Percentiles rank a stretch among this genome's conserved stretches.
Conservation (phyloP, 106 monocot species). For the Apostasia ramifera region DNA sequence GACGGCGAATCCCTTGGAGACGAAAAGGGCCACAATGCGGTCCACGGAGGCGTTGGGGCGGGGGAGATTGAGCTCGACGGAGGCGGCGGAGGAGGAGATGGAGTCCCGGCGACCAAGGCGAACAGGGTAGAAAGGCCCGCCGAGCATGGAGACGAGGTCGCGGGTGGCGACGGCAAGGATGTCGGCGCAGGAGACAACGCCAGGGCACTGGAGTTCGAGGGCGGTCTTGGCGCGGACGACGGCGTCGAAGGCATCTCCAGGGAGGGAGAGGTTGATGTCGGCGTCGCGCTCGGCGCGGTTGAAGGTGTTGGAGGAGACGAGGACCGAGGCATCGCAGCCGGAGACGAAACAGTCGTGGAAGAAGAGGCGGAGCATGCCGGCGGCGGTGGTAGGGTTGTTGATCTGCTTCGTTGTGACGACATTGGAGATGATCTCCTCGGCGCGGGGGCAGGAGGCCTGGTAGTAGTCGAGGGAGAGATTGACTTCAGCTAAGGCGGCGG, state of each 20-base stretch:
- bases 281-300: constrained; percentile 46
- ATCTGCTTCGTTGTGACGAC: constrained; percentile 21
- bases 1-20: constrained; percentile 27
- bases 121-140: constrained; percentile 44
- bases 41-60: constrained; percentile 26
- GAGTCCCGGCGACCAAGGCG: constrained; percentile 39
- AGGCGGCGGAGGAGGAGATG: constrained; percentile 20
- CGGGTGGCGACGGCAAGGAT: constrained; percentile 69
- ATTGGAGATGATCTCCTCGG: constrained; percentile 15
- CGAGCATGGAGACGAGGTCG: constrained; percentile 59
- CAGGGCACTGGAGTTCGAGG: constrained; percentile 77
- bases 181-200: constrained; percentile 87
- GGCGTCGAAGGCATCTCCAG: constrained; percentile 64
- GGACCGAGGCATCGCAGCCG: constrained; percentile 63
- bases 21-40: constrained; percentile 21
- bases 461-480: constrained; percentile 15
- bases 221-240: constrained; percentile 61
- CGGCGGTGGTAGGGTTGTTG: constrained; percentile 12
- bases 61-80: constrained; percentile 20
- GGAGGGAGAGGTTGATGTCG: constrained; percentile 52
- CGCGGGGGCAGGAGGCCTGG: constrained; percentile 12
- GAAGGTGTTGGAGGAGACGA: constrained; percentile 49
- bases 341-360: constrained; percentile 24
- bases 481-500: background rate
- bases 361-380: constrained; percentile 30